Percentiles rank a stretch among this genome's conserved stretches.
phyloP scores from a whole-genome alignment of 2,329 filamentous ascomycete genomes.

The Esteya vermicola region DNA sequence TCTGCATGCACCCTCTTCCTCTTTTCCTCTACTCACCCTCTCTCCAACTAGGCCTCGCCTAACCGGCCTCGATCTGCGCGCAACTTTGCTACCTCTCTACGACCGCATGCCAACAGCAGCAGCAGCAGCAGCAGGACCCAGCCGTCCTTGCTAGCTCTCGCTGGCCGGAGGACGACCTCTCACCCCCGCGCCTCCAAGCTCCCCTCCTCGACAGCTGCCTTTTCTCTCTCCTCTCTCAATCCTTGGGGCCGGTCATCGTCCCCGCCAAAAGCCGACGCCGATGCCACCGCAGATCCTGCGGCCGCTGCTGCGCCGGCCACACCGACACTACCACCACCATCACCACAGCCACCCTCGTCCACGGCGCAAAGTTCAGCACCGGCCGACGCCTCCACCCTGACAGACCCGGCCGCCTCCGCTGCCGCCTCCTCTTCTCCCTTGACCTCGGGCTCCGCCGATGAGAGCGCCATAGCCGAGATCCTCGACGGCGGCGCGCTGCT shows the following conservation, averaged over 20 bases:
- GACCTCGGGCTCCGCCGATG: constrained; percentile 1
- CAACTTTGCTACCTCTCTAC: constrained; percentile 17
- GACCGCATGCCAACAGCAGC: not conserved
- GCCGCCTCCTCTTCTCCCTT: constrained; percentile 2
- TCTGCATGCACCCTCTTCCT: not conserved
- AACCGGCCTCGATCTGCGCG: not conserved
- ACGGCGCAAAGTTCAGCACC: constrained; percentile 1
- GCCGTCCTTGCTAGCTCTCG: not conserved
- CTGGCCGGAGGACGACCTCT: constrained; percentile 4
- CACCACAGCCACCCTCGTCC: not conserved
- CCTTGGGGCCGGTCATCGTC: no score
- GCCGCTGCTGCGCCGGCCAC: not conserved
- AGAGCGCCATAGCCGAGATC: constrained; percentile 10
- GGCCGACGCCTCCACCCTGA: not conserved
- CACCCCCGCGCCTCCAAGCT: constrained; percentile 8
- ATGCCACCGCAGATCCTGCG: not conserved
- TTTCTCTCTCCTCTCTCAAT: constrained; percentile 10
- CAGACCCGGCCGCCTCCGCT: not conserved
- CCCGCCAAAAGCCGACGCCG: not conserved
- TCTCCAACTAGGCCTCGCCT: not conserved
- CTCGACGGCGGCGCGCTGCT: constrained; percentile 29
- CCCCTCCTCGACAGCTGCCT: constrained; percentile 9
- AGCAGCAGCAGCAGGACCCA: not conserved
- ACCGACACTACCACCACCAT: not conserved
- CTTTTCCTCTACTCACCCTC: not conserved